phyloP scores from a whole-genome alignment of 805 yeast species.

The Wickerhamiella alocasiicola region DNA sequence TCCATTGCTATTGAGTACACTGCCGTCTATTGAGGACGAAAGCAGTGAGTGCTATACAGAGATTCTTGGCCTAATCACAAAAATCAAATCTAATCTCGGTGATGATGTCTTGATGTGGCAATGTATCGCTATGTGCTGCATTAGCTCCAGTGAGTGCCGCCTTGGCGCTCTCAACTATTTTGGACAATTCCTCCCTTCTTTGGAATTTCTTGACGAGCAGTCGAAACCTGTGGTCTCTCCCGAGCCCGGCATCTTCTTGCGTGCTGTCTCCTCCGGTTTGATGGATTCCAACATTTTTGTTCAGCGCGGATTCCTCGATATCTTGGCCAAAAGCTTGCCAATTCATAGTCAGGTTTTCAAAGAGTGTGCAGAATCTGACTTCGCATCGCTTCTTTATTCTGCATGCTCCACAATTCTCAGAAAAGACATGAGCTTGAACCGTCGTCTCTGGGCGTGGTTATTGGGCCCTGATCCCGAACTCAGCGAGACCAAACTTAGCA shows the following conservation, averaged over 20 bases:
- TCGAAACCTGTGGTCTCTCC: conserved; percentile 46
- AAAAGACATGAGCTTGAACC: conserved; percentile 86
- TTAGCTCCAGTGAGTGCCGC: conserved; percentile 67
- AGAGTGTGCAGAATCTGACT: conserved; percentile 39
- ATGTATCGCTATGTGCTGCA: conserved; percentile 56
- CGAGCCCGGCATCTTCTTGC: conserved; percentile 63
- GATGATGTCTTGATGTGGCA: conserved; percentile 83
- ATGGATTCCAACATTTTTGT: conserved; percentile 56
- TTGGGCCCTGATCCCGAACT: conserved; percentile 56
- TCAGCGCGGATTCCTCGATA: conserved; percentile 79
- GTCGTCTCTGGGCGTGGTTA: conserved; percentile 90
- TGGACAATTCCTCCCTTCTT: conserved; percentile 47
- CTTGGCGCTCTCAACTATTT: conserved; percentile 78
- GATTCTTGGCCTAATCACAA: conserved; percentile 46
- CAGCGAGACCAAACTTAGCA: conserved; percentile 20
- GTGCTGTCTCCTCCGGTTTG: conserved; percentile 64
- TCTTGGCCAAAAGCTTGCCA: conserved; percentile 55
- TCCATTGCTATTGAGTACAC: conserved; percentile 58
- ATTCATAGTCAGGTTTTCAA: conserved; percentile 44
- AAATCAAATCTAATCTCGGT: conserved; percentile 41
- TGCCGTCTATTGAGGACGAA: conserved; percentile 90
- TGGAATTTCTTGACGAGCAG: conserved; percentile 1
- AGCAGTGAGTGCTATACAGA: conserved; percentile 67
- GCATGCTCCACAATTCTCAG: conserved; percentile 51
- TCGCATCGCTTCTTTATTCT: conserved; percentile 47